Conservation (phyloP, 345 rosid species). For the Dimocarpus longan region DNA sequence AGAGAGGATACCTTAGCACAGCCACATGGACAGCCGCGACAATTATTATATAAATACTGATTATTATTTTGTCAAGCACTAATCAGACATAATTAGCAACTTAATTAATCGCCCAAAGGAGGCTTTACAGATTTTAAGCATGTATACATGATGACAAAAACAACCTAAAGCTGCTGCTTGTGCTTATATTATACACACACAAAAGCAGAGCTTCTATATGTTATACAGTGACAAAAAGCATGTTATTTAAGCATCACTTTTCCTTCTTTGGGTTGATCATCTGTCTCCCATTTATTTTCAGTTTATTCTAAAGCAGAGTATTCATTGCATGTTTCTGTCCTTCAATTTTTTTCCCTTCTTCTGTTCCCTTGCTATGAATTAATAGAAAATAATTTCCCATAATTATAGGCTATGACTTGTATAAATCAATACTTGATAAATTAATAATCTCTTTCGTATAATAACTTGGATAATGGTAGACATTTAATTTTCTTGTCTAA, state of each 20-base stretch:
- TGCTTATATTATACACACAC: not conserved
- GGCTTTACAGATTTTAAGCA: conserved; percentile 1
- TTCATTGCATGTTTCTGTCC: too few species aligned
- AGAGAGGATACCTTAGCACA: not conserved
- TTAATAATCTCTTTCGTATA: too few species aligned
- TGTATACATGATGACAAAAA: not conserved
- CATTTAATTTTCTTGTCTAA: too few species aligned
- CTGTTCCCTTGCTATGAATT: too few species aligned
- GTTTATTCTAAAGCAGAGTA: not conserved
- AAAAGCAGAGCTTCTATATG: not conserved
- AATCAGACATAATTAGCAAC: not conserved
- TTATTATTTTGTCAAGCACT: too few species aligned
- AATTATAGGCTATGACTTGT: too few species aligned
- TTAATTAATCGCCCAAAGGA: not conserved
- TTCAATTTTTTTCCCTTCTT: too few species aligned
- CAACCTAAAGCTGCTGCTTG: conserved; percentile 9
- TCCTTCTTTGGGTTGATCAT: not conserved
- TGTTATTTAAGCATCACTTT: not conserved
- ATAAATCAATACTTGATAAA: too few species aligned
- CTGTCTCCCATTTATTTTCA: not conserved
- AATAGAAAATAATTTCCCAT: too few species aligned
- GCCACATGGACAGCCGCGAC: conserved; percentile 21
- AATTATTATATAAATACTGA: not conserved
- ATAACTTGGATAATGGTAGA: too few species aligned
- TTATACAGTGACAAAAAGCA: conserved; percentile 1